Base-by-base conservation (phyloP, 169 alveolate genomes). In the Babesia sp. region DNA sequence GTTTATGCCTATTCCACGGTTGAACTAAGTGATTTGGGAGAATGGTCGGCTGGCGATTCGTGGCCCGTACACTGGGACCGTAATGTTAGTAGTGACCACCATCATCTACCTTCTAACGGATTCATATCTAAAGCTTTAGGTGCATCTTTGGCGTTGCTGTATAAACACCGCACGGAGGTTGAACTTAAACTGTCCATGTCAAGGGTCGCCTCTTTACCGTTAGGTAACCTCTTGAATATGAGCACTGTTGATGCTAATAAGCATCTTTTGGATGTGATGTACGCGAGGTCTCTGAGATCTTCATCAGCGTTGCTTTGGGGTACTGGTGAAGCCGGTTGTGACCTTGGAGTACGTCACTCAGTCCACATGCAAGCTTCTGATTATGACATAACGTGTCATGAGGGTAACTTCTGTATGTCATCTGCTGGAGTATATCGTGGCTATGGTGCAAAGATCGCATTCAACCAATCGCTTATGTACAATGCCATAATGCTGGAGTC, bases 381-480 rank as follows among this genome's bases (percentile, higher is more conserved):
- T 37, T 88, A 84, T 55, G 93, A 88, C 69, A 80, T 88, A 26
- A 70, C 29, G 0, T 60, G 64, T 28, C 71, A 88, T 18, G 87
- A 84, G 34, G 48, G 42, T 11, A 54, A 20, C 7, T 68, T 84
- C n/a, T 53, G 64, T 37, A 36, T 84, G 44, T 67, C 86, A 9
- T 58, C 67, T 34, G 70, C 76, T 8, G 93, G 93, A 14, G 53
- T 88, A 20, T 88, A 88, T 46, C 55, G 93, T 20, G 90, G 91
- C 12, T 88, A 88, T 55, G 90, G 86, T 28, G 93, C 85, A 0
- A 87, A 84, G 45, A 51, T 88, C 28, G 61, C 76, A 44, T 88
- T 88, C 41, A 84, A 88, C 66, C 91, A 83, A 46, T 84, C 93
- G 42, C 66, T 88, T 45, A 88, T 88, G 82, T 88, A 77, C 71